phyloP scores from a whole-genome alignment of 345 rosid genomes.

The Arabidopsis arenosa region DNA sequence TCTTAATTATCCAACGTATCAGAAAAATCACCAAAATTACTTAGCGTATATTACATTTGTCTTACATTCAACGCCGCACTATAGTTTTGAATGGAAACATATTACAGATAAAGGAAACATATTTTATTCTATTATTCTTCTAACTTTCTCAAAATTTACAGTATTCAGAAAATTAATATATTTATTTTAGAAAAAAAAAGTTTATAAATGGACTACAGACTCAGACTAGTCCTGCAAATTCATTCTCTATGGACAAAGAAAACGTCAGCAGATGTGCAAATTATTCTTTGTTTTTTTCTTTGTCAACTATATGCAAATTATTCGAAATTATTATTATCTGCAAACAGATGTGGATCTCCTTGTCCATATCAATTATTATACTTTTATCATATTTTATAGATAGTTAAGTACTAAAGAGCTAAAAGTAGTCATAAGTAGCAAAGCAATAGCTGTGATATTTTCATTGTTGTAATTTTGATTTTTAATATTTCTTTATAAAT shows the following conservation, averaged over 20 bases:
- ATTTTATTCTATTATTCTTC: neutral
- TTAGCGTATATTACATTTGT: neutral
- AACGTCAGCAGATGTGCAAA: slow-evolving; percentile 17
- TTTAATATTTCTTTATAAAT: neutral
- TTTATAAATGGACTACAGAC: neutral
- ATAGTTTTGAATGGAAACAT: neutral
- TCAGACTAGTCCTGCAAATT: neutral
- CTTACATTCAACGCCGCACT: neutral
- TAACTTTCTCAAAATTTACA: neutral
- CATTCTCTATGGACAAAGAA: neutral
- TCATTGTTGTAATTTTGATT: neutral
- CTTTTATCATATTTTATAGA: slow-evolving; percentile 8
- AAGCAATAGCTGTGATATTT: neutral
- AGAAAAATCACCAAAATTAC: neutral
- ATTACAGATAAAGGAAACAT: neutral
- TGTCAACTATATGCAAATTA: slow-evolving; percentile 10
- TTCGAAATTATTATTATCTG: slow-evolving; percentile 11
- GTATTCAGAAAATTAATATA: neutral
- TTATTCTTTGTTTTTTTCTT: neutral
- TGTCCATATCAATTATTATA: neutral
- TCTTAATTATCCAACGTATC: neutral
- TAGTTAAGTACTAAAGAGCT: neutral
- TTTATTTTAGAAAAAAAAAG: neutral
- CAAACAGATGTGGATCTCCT: neutral
- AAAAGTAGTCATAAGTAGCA: neutral